Evolutionary conservation across 2,329 filamentous ascomycete genomes (phyloP), one percentile per base, ranked within the genome.

Genomic region (Aureobasidium sp.): DNA sequence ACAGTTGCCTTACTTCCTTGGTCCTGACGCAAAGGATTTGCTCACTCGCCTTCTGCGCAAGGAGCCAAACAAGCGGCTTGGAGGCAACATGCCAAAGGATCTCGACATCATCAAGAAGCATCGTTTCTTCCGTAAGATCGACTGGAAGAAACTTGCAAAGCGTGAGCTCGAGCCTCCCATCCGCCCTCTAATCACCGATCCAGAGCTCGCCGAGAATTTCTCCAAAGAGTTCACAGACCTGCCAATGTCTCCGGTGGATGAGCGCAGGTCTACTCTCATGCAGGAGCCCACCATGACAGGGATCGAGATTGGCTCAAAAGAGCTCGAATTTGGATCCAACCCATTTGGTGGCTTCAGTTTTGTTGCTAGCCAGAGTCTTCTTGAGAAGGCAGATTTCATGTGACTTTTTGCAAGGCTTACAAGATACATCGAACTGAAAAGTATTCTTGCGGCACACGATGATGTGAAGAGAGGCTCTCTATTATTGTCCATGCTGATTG

Each of bases 191-290:
- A 91, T 98, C 64, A 97, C 93, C 0, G 90, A 98, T 64, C 93
- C 93, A 0, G 90, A 94, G 68, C 77, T 96, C 40, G 93, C 93
- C 0, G 94, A 98, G 79, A 98, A 98, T 71, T 98, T 98, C 70
- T 81, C 87, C 0, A 75, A 77, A n/a, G 90, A 96, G 66, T 98
- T 98, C 67, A 98, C 91, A 0, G 83, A 86, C 53, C 71, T 95
- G 58, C 80, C 88, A 3, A 75, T 97, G 50, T 94, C 87, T 66
- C 89, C 90, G 5, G 76, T 86, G 1, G 66, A 83, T 22, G 50
- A 55, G 12, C 62, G 30, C 60, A 56, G 55, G 12, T 63, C 60
- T 59, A 64, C 62, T 32, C 52, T 50, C 30, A 53, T 47, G 30
- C 38, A 51, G 17, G 48, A 51, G 8, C 16, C 16, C 21, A 48